Conservation (phyloP, 2,329 filamentous ascomycete genomes). For the Aureobasidium sp. region DNA sequence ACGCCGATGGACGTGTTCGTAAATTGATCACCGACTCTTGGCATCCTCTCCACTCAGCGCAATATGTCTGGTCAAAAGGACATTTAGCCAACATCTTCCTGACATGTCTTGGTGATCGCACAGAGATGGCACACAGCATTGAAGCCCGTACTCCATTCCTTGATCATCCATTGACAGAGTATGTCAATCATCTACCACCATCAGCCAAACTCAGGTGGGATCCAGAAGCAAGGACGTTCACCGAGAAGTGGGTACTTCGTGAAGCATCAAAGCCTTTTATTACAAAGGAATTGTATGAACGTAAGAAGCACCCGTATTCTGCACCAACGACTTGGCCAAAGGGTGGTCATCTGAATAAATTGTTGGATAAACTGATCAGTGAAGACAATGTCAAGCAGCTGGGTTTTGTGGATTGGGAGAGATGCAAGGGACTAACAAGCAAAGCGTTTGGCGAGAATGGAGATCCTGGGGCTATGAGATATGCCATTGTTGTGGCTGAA, state of each 20-base stretch:
- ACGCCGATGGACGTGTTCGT: slow-evolving; percentile 34
- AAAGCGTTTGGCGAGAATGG: slow-evolving; percentile 43
- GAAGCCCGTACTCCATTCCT: slow-evolving; percentile 48
- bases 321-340: slow-evolving; percentile 49
- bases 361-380: slow-evolving; percentile 34
- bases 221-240: slow-evolving; percentile 30
- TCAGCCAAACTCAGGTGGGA: slow-evolving; percentile 41
- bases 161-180: slow-evolving; percentile 44
- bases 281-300: slow-evolving; percentile 56
- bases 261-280: slow-evolving; percentile 58
- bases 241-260: slow-evolving; percentile 57
- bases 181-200: slow-evolving; percentile 42
- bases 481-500: slow-evolving; percentile 43
- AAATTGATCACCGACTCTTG: slow-evolving; percentile 37
- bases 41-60: slow-evolving; percentile 47
- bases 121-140: slow-evolving; percentile 49
- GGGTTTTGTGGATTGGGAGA: slow-evolving; percentile 33
- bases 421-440: slow-evolving; percentile 36
- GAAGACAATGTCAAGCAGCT: slow-evolving; percentile 30
- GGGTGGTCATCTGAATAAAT: slow-evolving; percentile 49
- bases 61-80: slow-evolving; percentile 43
- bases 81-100: slow-evolving; percentile 45
- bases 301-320: slow-evolving; percentile 56
- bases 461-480: slow-evolving; percentile 39
- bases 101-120: slow-evolving; percentile 48